Evolutionary conservation across 768 basidiomycete species (phyloP), one percentile per base, ranked within the genome.

Genomic region (Hortiboletus flavorubellus): DNA sequence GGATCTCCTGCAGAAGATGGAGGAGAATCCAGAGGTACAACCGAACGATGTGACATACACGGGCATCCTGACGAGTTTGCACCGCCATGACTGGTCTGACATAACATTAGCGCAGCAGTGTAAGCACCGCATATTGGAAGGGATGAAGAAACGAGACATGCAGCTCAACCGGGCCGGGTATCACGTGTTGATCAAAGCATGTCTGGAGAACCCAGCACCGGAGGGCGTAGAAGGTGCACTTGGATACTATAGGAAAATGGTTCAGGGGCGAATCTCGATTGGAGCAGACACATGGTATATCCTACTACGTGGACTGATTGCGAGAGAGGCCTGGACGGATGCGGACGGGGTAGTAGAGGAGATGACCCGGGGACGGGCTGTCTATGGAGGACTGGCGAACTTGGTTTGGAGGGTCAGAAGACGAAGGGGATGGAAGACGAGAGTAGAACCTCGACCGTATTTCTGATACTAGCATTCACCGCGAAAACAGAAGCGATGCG

Each of bases 31-130:
- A 4, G 67, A 73, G 5, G 68, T 75, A 26, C 68, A 68, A 44
- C 87, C 91, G 1, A 95, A 88, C 65, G 83, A 84, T 55, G 79
- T 93, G 58, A 93, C 91, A 30, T 98, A 93, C 71, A 94, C 93
- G 0, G 76, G 84, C 2, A 75, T 97, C 46, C 76, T 97, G 46
- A 75, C 85, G 8, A 88, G 86, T 5, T 76, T 95, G 59, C 81
- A 89, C 65, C 80, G 85, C 30, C 81, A 80, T 15, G 62, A 72
- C 9, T 82, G 84, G 77, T 63, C 81, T 51, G 68, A 80, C 23
- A 59, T 74, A 6, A 61, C 71, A 30, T 70, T 77, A 40, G 75
- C 76, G 15, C 73, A 80, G 47, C 74, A 78, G 56, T 79, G 78
- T 62, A 77, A 73, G 54, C 67, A 69, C 23, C 74, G 79, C 33